Evolutionary conservation across 768 basidiomycete genomes (phyloP), one percentile per base, ranked within the genome.

Genomic region (Leucocoprinus leucothites): DNA sequence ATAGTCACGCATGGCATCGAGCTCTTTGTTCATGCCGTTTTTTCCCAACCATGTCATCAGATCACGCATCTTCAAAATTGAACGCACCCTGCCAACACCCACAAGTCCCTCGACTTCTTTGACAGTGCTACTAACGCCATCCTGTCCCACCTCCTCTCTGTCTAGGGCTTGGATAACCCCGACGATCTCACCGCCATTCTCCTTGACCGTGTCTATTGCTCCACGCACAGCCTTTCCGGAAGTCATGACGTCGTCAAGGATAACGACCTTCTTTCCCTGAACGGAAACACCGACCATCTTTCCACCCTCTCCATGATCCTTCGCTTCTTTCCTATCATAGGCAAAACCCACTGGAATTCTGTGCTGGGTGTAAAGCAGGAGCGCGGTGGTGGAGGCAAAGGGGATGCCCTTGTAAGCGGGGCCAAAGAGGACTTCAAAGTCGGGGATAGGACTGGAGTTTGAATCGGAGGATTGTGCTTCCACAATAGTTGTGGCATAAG

Each of bases 361-460:
- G 64, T 91, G 77, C 45, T 82, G 76, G 11, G 86, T 80, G 53
- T 86, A 79, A 34, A 99, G 78, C 19, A 86, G 77, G 18, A 95
- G 78, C 2, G 89, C 78, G 2, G 95, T 91, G 31, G 88, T 81
- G 0, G 95, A 89, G 0, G 94, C 95, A 48, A 99, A 84, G 0
- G 94, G 82, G 65, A 98, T 98, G 22, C 94, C 96, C 73, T 98
- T 98, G 76, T 98, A 98, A 2, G 96, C 95, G 0, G 96, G 96
- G 0, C 96, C 96, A 62, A 98, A 97, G 31, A 98, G 79, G 43
- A 98, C 81, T 61, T 96, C 91, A 62, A 95, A 82, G 25, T 66
- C 52, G 9, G 78, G 79, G 3, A 79, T 9, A 22, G 54, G 40
- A 22, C 35, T 47, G 8, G 40, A 16, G 9, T 47, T 59, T 19